Percentiles rank a stretch among this genome's conserved stretches.
These are phyloP conservation scores for Mycothermus thermophilus DNA, from an alignment of 495 filamentous ascomycete genomes.

Conservation along the genomic window DNA sequence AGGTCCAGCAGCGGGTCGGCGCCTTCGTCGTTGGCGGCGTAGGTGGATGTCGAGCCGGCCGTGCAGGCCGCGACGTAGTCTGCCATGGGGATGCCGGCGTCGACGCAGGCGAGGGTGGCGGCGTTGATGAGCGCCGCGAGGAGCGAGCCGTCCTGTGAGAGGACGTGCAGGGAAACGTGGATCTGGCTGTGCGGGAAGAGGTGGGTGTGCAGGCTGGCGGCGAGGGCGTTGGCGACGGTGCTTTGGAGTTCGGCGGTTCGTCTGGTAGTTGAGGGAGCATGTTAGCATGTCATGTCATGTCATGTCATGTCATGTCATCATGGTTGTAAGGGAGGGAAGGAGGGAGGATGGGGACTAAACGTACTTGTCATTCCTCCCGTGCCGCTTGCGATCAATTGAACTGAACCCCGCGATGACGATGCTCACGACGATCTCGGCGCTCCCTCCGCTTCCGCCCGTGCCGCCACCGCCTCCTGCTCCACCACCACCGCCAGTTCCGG, in stretches of 20 bases:
- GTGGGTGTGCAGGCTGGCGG: constrained; percentile 61
- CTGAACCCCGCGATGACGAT: constrained; percentile 80
- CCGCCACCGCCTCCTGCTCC: constrained; percentile 23
- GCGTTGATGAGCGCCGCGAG: constrained; percentile 86
- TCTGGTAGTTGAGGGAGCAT: constrained; percentile 25
- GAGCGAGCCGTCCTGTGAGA: constrained; percentile 82
- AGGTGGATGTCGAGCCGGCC: constrained; percentile 58
- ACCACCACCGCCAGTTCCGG: constrained; percentile 13
- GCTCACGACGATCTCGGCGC: constrained; percentile 61
- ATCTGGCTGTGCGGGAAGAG: constrained; percentile 86
- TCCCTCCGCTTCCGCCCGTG: constrained; percentile 28
- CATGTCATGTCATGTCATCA: too few species aligned
- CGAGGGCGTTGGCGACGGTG: constrained; percentile 60
- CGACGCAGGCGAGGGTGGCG: constrained; percentile 78
- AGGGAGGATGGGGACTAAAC: constrained; percentile 4
- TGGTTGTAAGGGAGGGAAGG: background rate
- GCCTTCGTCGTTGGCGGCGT: constrained; percentile 46
- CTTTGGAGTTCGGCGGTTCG: constrained; percentile 67
- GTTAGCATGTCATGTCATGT: too few species aligned
- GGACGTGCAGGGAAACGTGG: constrained; percentile 64
- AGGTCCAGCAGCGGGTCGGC: constrained; percentile 83
- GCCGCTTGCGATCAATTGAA: constrained; percentile 67
- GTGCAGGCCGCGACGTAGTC: constrained; percentile 85
- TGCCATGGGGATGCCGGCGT: constrained; percentile 88
- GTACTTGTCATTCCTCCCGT: constrained; percentile 63